These are phyloP conservation scores for Hypocrella siamensis DNA, from an alignment of 2,329 filamentous ascomycete genomes.

Conservation along the genomic window DNA sequence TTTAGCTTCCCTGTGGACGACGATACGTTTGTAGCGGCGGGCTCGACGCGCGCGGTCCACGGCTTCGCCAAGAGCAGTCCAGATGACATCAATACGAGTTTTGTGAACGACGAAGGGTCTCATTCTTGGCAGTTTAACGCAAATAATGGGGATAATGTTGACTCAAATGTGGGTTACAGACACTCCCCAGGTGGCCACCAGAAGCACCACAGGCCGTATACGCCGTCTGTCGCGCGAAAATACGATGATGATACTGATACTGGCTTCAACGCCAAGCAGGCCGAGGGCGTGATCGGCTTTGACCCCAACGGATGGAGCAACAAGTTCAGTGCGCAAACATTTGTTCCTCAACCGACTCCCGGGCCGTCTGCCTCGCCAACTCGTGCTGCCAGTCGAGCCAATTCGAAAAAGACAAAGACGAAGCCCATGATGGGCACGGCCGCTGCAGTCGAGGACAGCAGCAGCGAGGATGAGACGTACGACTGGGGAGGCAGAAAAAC, in stretches of 20 bases:
- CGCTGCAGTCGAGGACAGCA: slow-evolving; percentile 30
- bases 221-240: slow-evolving; percentile 10
- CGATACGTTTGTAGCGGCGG: slow-evolving; percentile 20
- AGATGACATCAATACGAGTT: slow-evolving; percentile 47
- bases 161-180: slow-evolving; percentile 12
- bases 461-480: slow-evolving; percentile 24
- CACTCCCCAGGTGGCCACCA: slow-evolving; percentile 24
- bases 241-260: slow-evolving; percentile 8
- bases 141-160: slow-evolving; percentile 21
- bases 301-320: slow-evolving; percentile 37
- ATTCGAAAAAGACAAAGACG: slow-evolving; percentile 44
- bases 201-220: slow-evolving; percentile 22
- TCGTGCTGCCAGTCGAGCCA: slow-evolving; percentile 22
- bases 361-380: slow-evolving; percentile 27
- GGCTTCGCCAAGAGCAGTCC: slow-evolving; percentile 33
- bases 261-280: slow-evolving; percentile 8
- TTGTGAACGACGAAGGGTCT: slow-evolving; percentile 32
- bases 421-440: slow-evolving; percentile 31
- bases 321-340: slow-evolving; percentile 38
- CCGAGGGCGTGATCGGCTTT: slow-evolving; percentile 22
- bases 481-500: slow-evolving; percentile 19
- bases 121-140: slow-evolving; percentile 36
- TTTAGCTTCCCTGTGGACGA: slow-evolving; percentile 33
- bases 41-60: slow-evolving; percentile 7
- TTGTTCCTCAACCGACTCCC: slow-evolving; percentile 27